Conservation (phyloP, 1,139 yeast species). For the Diutina scorzettiae region DNA sequence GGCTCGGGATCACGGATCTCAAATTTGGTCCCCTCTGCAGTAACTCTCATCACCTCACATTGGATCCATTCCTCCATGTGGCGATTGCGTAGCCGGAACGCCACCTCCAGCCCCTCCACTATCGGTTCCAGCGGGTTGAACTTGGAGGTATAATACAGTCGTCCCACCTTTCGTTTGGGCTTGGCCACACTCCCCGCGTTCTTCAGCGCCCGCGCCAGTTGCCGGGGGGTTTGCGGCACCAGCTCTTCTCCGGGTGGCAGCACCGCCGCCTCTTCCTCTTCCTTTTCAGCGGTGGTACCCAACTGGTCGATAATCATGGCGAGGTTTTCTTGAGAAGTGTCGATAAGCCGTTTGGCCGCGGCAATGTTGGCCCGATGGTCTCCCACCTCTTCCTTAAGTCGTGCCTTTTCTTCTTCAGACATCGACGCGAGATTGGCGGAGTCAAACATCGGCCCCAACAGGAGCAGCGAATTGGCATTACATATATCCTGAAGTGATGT, state of each 20-base stretch:
- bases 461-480: constrained; percentile 42
- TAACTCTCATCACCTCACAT: constrained; percentile 73
- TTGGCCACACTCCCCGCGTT: constrained; percentile 7
- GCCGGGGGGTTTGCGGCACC: not conserved
- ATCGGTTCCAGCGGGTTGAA: constrained; percentile 54
- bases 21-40: constrained; percentile 64
- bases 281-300: constrained; percentile 9
- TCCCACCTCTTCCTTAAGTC: constrained; percentile 27
- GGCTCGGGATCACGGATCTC: constrained; percentile 97
- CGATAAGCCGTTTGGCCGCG: constrained; percentile 38
- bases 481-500: constrained; percentile 59
- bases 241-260: not conserved
- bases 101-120: constrained; percentile 70
- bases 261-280: constrained; percentile 6
- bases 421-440: constrained; percentile 13
- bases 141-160: constrained; percentile 30
- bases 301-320: constrained; percentile 20
- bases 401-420: constrained; percentile 24
- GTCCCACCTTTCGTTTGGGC: constrained; percentile 22
- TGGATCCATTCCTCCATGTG: constrained; percentile 91
- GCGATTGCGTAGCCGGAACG: constrained; percentile 61
- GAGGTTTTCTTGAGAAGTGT: constrained; percentile 29
- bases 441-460: constrained; percentile 18
- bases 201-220: constrained; percentile 8
- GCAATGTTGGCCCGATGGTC: constrained; percentile 48